Evolutionary conservation across 1,139 yeast genomes (phyloP).

Genomic region (Taphrina pruni): DNA sequence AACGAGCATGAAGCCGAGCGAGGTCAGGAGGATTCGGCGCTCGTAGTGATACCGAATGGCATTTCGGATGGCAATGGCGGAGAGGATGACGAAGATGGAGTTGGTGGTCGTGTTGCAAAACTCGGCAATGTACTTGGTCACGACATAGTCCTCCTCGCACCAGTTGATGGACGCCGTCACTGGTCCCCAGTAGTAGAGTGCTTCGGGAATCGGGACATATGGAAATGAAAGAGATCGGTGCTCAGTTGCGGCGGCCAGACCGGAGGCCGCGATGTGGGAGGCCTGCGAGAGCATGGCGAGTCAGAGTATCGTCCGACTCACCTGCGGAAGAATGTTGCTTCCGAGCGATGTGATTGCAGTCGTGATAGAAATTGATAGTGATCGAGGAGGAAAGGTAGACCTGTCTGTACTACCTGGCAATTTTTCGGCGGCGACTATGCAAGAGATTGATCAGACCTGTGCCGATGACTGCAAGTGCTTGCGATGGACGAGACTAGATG

Average conservation of each 20-base stretch:
- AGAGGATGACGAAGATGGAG: conserved; percentile 65
- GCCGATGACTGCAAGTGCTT: no score
- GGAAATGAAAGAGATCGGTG: conserved; percentile 31
- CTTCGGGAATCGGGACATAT: conserved; percentile 18
- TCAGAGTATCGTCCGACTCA: background rate
- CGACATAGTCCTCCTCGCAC: conserved; percentile 95
- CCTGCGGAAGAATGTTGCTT: background rate
- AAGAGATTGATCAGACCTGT: no score
- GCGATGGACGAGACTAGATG: background rate
- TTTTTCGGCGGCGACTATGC: background rate
- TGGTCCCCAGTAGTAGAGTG: conserved; percentile 36
- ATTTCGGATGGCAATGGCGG: conserved; percentile 68
- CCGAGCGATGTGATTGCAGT: background rate
- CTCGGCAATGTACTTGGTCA: conserved; percentile 85
- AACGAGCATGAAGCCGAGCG: conserved; percentile 80
- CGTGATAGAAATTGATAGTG: no score
- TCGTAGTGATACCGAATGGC: conserved; percentile 69
- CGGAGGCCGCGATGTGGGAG: conserved; percentile 13
- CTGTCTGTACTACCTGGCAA: background rate
- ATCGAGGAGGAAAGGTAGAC: no score
- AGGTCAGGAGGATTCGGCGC: conserved; percentile 68
- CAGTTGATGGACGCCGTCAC: conserved; percentile 72
- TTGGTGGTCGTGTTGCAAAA: conserved; percentile 82
- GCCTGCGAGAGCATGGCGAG: background rate
- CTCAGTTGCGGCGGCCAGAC: conserved; percentile 9